Evolutionary conservation across 2,329 filamentous ascomycete species (phyloP), one percentile per base, ranked within the genome.

Genomic region (Rhynchosporium secalis): DNA sequence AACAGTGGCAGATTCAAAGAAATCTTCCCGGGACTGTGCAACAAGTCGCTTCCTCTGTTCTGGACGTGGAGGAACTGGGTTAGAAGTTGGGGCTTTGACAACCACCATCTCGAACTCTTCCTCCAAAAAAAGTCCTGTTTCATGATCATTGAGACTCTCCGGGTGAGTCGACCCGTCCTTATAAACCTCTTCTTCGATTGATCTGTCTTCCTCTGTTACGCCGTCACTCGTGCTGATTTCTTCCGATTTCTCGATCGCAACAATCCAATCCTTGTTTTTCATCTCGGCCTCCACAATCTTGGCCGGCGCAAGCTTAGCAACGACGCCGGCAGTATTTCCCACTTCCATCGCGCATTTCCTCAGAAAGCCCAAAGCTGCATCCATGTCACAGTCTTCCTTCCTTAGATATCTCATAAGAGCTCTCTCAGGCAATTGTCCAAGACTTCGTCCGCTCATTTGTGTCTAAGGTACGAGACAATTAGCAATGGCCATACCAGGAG

Each of bases 361-460:
- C 12, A 71, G 65, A 51, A 70, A 71, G 1, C 7, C 10, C 6
- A 70, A 62, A 2, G 67, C 67, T 57, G 63, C 62, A 13, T 68
- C 61, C 2, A 72, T 40, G 49, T 63, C 56, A 45, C 71, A 72
- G 3, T 67, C 62, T 20, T 68, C 65, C 9, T 60, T 61, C 43
- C 68, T 62, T 3, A 71, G 52, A 36, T 70, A 70, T 28, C 63
- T 62, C 55, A 70, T 56, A 29, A 73, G 63, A 1, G 70, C 66
- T 45, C 67, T 62, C 28, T 70, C 68, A 4, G 71, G 70, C 0
- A 73, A 58, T 29, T 70, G 70, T 2, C 65, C 65, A 2, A 73
- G 60, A 40, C 65, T 67, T 12, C 72, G 65, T 8, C 67, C 71
- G 62, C 70, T 72, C 29, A 69, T 65, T 10, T 60, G 56, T 43